phyloP scores from a whole-genome alignment of 164 flowering plant species.

The Taxillus chinensis region DNA sequence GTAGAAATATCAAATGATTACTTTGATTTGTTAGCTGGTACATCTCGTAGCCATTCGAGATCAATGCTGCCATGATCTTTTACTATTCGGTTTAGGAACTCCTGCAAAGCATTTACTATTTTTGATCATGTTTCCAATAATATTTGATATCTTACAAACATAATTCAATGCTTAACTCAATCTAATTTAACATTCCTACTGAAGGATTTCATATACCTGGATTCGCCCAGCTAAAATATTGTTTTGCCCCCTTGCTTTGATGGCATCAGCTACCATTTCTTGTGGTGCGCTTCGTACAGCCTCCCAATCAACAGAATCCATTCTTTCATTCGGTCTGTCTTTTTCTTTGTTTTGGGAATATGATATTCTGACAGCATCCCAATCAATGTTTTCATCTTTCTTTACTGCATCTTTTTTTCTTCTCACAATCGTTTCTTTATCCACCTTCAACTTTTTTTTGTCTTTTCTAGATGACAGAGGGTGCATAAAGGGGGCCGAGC shows the following conservation, averaged over 20 bases:
- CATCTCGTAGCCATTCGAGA: constrained; percentile 56
- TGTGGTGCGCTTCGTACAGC: constrained; percentile 56
- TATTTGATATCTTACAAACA: not conserved
- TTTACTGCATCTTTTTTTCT: not conserved
- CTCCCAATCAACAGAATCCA: constrained; percentile 71
- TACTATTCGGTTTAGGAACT: constrained; percentile 33
- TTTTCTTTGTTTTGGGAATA: constrained; percentile 18
- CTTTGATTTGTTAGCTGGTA: constrained; percentile 44
- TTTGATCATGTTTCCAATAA: not conserved
- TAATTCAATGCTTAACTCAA: not conserved
- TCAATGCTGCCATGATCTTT: constrained; percentile 42
- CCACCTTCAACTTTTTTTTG: not conserved
- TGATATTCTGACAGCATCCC: constrained; percentile 21
- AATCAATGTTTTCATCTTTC: constrained; percentile 10
- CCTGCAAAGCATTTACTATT: constrained; percentile 19
- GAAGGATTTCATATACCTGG: constrained; percentile 29
- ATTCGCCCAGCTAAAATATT: constrained; percentile 59
- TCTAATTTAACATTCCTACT: not conserved
- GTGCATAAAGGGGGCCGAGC: no score
- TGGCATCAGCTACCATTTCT: constrained; percentile 40
- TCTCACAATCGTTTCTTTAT: not conserved
- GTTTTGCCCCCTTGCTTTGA: constrained; percentile 59
- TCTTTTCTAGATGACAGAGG: no score
- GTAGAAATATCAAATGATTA: constrained; percentile 11
- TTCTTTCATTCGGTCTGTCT: constrained; percentile 27